Evolutionary conservation across 495 filamentous ascomycete species (phyloP).

Genomic region (Lentithecium fluviatile): DNA sequence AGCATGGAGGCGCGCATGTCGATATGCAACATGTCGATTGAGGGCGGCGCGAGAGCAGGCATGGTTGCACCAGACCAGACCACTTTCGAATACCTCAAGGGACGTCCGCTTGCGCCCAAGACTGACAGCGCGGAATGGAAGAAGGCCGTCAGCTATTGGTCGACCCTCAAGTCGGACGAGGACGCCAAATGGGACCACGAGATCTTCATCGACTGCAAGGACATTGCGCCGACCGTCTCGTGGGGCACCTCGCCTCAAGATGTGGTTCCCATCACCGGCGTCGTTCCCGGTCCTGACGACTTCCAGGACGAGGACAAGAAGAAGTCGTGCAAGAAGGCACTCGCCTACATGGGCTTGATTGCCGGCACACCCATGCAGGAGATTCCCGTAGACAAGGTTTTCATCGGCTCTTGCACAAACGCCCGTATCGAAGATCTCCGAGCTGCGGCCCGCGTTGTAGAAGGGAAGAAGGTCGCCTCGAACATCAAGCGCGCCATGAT

Average conservation of each 20-base stretch:
- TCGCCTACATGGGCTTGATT: constrained; percentile 94
- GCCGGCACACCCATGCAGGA: constrained; percentile 88
- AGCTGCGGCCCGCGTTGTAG: constrained; percentile 78
- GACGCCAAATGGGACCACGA: constrained; percentile 85
- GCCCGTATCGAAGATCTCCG: constrained; percentile 94
- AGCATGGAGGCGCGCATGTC: constrained; percentile 99
- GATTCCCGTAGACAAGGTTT: constrained; percentile 87
- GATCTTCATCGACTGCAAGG: constrained; percentile 83
- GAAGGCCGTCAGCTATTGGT: constrained; percentile 85
- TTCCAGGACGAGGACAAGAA: constrained; percentile 77
- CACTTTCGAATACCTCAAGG: constrained; percentile 93
- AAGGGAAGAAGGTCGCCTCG: constrained; percentile 77
- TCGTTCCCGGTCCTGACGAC: constrained; percentile 83
- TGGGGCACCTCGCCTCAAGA: constrained; percentile 98
- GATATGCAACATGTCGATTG: constrained; percentile 99
- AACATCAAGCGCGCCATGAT: constrained; percentile 95
- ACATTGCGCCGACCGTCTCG: constrained; percentile 88
- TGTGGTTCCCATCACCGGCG: constrained; percentile 86
- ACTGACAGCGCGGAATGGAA: constrained; percentile 85
- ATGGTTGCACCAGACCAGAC: constrained; percentile 95
- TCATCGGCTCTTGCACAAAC: constrained; percentile 98
- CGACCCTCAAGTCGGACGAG: constrained; percentile 75
- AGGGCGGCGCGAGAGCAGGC: constrained; percentile 90
- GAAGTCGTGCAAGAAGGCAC: constrained; percentile 70
- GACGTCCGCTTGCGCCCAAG: constrained; percentile 81